Percentiles rank a stretch among this genome's conserved stretches.
These are phyloP conservation scores for Persicaria maculosa DNA, from an alignment of 148 eudicot species.

Conservation along the genomic window DNA sequence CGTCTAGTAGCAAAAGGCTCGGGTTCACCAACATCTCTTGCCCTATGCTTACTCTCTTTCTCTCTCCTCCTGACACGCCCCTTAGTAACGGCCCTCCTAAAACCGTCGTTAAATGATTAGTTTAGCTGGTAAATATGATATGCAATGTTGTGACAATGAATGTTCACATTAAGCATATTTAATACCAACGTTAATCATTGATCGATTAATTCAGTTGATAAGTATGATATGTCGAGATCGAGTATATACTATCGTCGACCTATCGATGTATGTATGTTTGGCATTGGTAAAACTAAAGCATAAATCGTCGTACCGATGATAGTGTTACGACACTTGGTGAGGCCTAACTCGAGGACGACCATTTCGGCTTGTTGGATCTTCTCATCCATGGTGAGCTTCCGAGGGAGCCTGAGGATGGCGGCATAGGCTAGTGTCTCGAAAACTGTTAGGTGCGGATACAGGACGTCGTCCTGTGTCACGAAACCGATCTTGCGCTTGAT, in stretches of 20 bases:
- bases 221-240: not conserved
- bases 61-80: constrained; percentile 80
- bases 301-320: constrained; percentile 30
- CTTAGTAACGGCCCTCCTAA: constrained; percentile 41
- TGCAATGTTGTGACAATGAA: not conserved
- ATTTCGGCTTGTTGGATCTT: constrained; percentile 56
- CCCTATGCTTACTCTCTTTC: constrained; percentile 78
- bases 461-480: constrained; percentile 69
- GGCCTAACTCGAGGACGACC: constrained; percentile 45
- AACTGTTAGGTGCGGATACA: constrained; percentile 78
- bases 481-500: constrained; percentile 63
- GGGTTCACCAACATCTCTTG: constrained; percentile 88
- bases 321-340: constrained; percentile 45
- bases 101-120: not conserved
- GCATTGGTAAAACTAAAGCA: no score
- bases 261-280: no score
- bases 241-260: no score
- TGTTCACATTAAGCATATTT: no score
- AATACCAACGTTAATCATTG: no score
- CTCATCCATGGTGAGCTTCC: constrained; percentile 32
- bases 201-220: not conserved
- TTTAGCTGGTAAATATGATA: not conserved
- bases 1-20: constrained; percentile 63
- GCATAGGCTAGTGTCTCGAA: constrained; percentile 62
- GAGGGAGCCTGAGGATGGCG: constrained; percentile 56